phyloP scores from a whole-genome alignment of 371 early-diverging fungal species.

The Chytridiales sp. region DNA sequence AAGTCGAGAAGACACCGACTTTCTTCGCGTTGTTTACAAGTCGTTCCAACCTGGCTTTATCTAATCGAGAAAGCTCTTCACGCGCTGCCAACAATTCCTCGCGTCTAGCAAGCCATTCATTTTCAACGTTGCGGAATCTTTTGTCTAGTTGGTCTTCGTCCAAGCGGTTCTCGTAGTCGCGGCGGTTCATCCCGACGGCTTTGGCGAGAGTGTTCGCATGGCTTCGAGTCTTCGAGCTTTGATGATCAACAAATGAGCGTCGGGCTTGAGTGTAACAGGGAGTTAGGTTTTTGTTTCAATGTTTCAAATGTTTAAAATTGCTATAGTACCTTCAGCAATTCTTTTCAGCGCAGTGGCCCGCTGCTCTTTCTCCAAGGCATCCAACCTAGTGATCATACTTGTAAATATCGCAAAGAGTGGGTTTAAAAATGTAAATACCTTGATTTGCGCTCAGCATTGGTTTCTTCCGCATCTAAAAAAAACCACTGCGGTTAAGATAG shows the following conservation, averaged over 20 bases:
- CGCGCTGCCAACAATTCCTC: constrained; percentile 42
- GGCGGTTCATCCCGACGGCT: constrained; percentile 35
- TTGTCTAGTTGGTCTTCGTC: constrained; percentile 17
- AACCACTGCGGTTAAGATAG: not conserved
- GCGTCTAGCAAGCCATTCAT: constrained; percentile 47
- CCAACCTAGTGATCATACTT: constrained; percentile 24
- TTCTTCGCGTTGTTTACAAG: constrained; percentile 13
- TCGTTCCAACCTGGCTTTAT: constrained; percentile 29
- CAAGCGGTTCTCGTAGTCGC: constrained; percentile 11
- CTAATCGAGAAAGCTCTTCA: constrained; percentile 29
- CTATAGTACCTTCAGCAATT: constrained; percentile 44
- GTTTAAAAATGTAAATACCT: constrained; percentile 17
- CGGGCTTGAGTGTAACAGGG: constrained; percentile 26
- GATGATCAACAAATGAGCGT: constrained; percentile 31
- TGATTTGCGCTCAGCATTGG: constrained; percentile 30
- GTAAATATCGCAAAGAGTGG: too few species aligned
- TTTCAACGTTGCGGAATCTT: constrained; percentile 36
- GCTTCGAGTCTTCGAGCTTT: constrained; percentile 18
- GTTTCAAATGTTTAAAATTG: not conserved
- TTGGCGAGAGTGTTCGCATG: constrained; percentile 27
- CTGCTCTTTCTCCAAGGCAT: constrained; percentile 47
- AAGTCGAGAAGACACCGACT: constrained; percentile 8
- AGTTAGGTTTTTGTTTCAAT: constrained; percentile 11
- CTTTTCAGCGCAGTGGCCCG: constrained; percentile 37
- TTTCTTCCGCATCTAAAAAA: constrained; percentile 34